Percentiles rank a stretch among this genome's conserved stretches.
Conservation (phyloP, 192 early-diverging fungal genomes). For the Physocladia obscura region DNA sequence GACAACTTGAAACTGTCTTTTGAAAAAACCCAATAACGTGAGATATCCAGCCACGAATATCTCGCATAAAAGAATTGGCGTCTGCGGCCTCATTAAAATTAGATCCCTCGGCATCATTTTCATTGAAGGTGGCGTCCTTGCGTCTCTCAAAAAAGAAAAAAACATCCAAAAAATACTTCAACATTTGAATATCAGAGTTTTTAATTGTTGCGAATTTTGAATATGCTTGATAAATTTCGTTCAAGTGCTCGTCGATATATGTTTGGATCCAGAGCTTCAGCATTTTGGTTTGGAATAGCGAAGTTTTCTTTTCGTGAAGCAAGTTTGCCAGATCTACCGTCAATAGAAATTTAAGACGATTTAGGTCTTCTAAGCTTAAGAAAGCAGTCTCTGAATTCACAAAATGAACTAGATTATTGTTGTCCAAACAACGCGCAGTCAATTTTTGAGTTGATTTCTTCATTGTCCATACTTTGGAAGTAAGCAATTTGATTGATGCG, state of each 20-base stretch:
- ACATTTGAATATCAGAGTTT: neutral
- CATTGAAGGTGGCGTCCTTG: neutral
- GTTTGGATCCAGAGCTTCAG: constrained; percentile 33
- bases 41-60: constrained; percentile 36
- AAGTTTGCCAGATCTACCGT: neutral
- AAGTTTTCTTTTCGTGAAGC: constrained; percentile 3
- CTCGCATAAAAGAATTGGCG: constrained; percentile 19
- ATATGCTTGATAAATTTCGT: neutral
- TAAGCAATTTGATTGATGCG: neutral
- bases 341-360: neutral
- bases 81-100: neutral
- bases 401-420: constrained; percentile 15
- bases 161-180: constrained; percentile 30
- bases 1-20: neutral
- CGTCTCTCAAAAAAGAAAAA: constrained; percentile 30
- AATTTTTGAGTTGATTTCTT: constrained; percentile 22
- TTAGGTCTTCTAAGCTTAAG: constrained; percentile 8
- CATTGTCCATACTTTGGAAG: constrained; percentile 22
- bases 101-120: neutral
- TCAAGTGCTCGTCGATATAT: constrained; percentile 26
- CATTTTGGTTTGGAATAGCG: constrained; percentile 22
- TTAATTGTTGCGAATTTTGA: neutral
- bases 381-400: constrained; percentile 14
- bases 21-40: constrained; percentile 26
- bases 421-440: constrained; percentile 16